A percentile compares a stretch with the other conserved stretches of the same genome.
Evolutionary conservation across 2,329 filamentous ascomycete genomes (phyloP).

Genomic region (Hypoxylon sp.): DNA sequence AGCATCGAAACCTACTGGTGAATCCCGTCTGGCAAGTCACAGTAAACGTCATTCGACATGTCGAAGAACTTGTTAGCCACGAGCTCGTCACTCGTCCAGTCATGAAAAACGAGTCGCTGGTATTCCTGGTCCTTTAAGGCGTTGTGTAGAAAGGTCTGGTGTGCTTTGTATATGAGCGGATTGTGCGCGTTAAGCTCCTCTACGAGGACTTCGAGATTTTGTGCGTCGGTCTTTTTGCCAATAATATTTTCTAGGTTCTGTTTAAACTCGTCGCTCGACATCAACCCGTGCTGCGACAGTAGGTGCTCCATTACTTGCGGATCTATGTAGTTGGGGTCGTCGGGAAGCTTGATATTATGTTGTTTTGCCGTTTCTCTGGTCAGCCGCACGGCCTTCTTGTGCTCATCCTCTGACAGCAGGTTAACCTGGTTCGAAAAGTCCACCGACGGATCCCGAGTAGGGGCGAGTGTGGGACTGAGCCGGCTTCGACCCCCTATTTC

Average conservation of each 20-base stretch:
- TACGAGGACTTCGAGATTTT: slow-evolving; percentile 43
- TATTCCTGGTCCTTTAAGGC: slow-evolving; percentile 49
- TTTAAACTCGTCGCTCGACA: slow-evolving; percentile 33
- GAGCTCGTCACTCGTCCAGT: slow-evolving; percentile 52
- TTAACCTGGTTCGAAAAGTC: slow-evolving; percentile 45
- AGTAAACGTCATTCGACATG: slow-evolving; percentile 40
- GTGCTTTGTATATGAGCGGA: slow-evolving; percentile 14
- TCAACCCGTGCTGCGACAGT: slow-evolving; percentile 14
- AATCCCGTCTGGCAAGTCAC: slow-evolving; percentile 40
- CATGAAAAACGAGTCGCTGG: slow-evolving; percentile 47
- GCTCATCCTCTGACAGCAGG: slow-evolving; percentile 32
- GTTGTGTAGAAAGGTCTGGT: slow-evolving; percentile 43
- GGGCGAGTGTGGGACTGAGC: slow-evolving; percentile 48
- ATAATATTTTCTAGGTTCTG: slow-evolving; percentile 16
- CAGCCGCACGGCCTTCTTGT: slow-evolving; percentile 5
- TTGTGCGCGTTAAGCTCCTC: slow-evolving; percentile 14
- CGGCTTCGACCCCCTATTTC: slow-evolving; percentile 50
- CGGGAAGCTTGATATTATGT: not conserved
- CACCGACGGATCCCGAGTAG: slow-evolving; percentile 43
- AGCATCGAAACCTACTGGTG: slow-evolving; percentile 47
- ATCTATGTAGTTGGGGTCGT: slow-evolving; percentile 36
- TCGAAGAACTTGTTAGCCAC: slow-evolving; percentile 39
- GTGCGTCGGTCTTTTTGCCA: not conserved
- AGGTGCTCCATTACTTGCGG: slow-evolving; percentile 40
- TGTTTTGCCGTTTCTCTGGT: not conserved